These are phyloP conservation scores for Stachybotrys elegans DNA, from an alignment of 2,329 filamentous ascomycete genomes.

Conservation along the genomic window DNA sequence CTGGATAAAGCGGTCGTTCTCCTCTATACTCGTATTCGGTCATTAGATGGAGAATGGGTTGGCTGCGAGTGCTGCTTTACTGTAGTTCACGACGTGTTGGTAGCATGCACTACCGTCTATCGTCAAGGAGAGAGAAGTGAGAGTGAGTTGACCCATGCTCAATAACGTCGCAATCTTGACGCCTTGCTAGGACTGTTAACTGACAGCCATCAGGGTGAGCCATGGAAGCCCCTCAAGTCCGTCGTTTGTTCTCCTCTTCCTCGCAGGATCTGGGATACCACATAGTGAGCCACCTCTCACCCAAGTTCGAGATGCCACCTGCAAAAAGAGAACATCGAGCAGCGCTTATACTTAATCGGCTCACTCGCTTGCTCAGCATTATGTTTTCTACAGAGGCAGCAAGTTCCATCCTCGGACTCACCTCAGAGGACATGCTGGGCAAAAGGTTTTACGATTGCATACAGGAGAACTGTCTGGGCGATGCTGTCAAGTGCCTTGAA, in stretches of 20 bases:
- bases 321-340: conserved; percentile 73
- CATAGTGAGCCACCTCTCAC: conserved; percentile 80
- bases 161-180: too few species aligned
- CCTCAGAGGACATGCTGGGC: conserved; percentile 63
- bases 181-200: conserved; percentile 2
- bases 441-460: conserved; percentile 88
- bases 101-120: conserved; percentile 80
- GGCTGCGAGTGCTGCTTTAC: conserved; percentile 88
- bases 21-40: conserved; percentile 69
- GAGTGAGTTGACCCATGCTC: too few species aligned
- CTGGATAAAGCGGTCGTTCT: conserved; percentile 83
- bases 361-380: conserved; percentile 74
- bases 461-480: conserved; percentile 67
- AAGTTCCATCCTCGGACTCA: conserved; percentile 66
- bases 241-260: conserved; percentile 75
- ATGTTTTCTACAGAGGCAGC: conserved; percentile 84
- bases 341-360: conserved; percentile 79
- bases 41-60: conserved; percentile 66
- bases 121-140: conserved; percentile 62
- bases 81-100: conserved; percentile 80
- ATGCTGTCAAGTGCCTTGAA: conserved; percentile 75
- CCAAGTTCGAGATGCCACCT: conserved; percentile 65
- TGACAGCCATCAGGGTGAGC: conserved; percentile 56
- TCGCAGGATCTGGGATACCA: conserved; percentile 81
- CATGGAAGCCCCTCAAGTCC: conserved; percentile 70